Conservation (phyloP, 768 basidiomycete genomes). For the Antrodiella citrinella region DNA sequence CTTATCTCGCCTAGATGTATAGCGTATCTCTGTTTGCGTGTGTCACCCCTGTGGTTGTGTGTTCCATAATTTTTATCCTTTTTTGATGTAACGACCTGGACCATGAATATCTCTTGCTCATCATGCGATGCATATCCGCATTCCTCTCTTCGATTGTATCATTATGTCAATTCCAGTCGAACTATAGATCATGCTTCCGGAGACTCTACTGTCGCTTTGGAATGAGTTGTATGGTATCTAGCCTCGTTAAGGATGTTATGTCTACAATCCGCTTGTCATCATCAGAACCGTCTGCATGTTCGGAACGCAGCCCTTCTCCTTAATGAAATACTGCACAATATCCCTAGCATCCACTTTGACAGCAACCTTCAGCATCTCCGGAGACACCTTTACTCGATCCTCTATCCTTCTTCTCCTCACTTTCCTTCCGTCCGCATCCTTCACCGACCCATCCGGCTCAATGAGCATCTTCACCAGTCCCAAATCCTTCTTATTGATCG, state of each 20-base stretch:
- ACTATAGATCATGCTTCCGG: not conserved
- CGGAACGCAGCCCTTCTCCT: conserved; percentile 66
- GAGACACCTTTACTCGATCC: conserved; percentile 48
- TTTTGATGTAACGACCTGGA: conserved; percentile 4
- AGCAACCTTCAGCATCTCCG: conserved; percentile 57
- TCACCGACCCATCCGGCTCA: conserved; percentile 26
- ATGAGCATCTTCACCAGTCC: conserved; percentile 68
- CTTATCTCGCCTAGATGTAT: not conserved
- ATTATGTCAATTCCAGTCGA: not conserved
- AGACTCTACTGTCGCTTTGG: too few species aligned
- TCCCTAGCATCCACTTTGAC: conserved; percentile 57
- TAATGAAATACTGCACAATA: conserved; percentile 62
- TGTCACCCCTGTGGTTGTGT: not conserved
- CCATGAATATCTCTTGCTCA: conserved; percentile 2
- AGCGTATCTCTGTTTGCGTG: not conserved
- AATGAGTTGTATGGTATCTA: too few species aligned
- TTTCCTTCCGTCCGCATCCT: conserved; percentile 1
- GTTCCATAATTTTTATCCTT: conserved; percentile 2
- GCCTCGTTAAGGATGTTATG: too few species aligned
- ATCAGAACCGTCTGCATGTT: conserved; percentile 56
- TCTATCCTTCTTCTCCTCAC: conserved; percentile 46
- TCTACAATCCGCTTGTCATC: conserved; percentile 22
- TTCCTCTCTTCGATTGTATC: conserved; percentile 6
- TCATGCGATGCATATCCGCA: not conserved
- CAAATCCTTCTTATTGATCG: conserved; percentile 65